A percentile compares a stretch with the other conserved stretches of the same genome.
Conservation (phyloP, 2,329 filamentous ascomycete genomes). For the Ophiostoma montium region DNA sequence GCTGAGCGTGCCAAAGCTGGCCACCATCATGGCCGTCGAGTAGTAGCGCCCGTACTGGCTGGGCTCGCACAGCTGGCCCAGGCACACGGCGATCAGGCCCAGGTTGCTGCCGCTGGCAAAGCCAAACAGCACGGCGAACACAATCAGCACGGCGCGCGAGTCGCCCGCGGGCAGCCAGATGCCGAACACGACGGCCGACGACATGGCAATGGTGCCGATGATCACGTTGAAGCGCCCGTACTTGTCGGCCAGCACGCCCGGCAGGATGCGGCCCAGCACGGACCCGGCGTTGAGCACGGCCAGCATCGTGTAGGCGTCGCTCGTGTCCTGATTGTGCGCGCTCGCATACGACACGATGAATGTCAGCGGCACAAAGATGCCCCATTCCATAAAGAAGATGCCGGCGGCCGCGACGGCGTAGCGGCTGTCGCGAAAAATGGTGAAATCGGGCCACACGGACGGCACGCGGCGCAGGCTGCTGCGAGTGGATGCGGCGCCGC, state of each 20-base stretch:
- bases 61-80: slow-evolving; percentile 67
- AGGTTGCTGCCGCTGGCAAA: slow-evolving; percentile 71
- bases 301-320: slow-evolving; percentile 60
- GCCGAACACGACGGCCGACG: slow-evolving; percentile 42
- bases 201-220: slow-evolving; percentile 47
- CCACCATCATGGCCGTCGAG: slow-evolving; percentile 63
- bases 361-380: slow-evolving; percentile 58
- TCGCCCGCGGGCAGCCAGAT: slow-evolving; percentile 55
- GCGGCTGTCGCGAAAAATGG: slow-evolving; percentile 43
- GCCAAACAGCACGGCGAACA: slow-evolving; percentile 60
- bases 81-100: slow-evolving; percentile 63
- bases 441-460: slow-evolving; percentile 41
- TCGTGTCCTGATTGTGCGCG: slow-evolving; percentile 40
- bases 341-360: slow-evolving; percentile 63
- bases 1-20: slow-evolving; percentile 51
- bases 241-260: slow-evolving; percentile 61
- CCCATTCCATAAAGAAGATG: slow-evolving; percentile 58
- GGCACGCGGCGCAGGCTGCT: slow-evolving; percentile 7
- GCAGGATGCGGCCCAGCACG: slow-evolving; percentile 60
- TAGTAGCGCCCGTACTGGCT: slow-evolving; percentile 54
- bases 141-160: slow-evolving; percentile 43
- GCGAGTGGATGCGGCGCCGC: slow-evolving; percentile 22
- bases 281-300: slow-evolving; percentile 69
- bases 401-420: slow-evolving; percentile 48
- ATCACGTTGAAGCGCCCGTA: slow-evolving; percentile 73